Conservation (phyloP, 805 yeast species). For the Candida glaebosa region DNA sequence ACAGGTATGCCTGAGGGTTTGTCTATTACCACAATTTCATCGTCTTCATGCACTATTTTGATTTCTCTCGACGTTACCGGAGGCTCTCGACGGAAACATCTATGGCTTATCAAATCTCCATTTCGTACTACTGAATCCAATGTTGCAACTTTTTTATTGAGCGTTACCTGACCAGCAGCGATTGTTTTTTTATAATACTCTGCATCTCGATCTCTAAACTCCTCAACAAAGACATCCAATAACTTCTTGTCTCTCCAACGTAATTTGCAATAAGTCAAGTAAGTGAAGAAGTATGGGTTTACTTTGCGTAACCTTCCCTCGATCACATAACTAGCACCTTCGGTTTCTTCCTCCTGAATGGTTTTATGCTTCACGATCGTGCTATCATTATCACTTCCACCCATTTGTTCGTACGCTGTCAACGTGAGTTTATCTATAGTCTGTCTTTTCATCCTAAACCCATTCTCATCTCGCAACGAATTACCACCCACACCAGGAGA, state of each 20-base stretch:
- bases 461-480: constrained; percentile 38
- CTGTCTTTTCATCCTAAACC: constrained; percentile 46
- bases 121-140: constrained; percentile 65
- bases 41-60: constrained; percentile 69
- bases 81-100: constrained; percentile 88
- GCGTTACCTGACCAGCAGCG: constrained; percentile 62
- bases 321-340: constrained; percentile 53
- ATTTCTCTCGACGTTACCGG: constrained; percentile 62
- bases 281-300: constrained; percentile 83
- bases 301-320: constrained; percentile 68
- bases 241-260: constrained; percentile 88
- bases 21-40: constrained; percentile 75
- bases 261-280: constrained; percentile 83
- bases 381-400: constrained; percentile 26
- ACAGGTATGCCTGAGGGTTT: constrained; percentile 95
- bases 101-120: constrained; percentile 80
- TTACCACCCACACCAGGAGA: constrained; percentile 2
- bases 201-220: constrained; percentile 76
- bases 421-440: constrained; percentile 41
- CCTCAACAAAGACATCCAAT: constrained; percentile 75
- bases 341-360: constrained; percentile 53
- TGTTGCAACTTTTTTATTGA: constrained; percentile 65
- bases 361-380: constrained; percentile 26
- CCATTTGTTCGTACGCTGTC: constrained; percentile 39
- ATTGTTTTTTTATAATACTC: constrained; percentile 56